Conservation (phyloP, 306 rosid species). For the Trichosanthes truncata region DNA sequence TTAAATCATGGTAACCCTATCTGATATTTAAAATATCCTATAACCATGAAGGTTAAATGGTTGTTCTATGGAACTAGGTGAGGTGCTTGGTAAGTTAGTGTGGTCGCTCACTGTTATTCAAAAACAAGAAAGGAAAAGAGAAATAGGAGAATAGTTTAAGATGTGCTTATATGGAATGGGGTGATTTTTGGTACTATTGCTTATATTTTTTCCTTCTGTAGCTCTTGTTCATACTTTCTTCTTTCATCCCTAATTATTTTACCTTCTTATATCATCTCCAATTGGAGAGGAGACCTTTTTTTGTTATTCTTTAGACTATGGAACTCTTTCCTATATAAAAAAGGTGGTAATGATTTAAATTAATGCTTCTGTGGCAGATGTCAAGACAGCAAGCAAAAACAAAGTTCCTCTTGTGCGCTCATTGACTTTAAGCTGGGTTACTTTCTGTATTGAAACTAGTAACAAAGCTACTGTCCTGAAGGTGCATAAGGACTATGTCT, state of each 20-base stretch:
- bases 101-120: background rate
- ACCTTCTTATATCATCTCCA: background rate
- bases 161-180: background rate
- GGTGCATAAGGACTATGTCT: conserved; percentile 93
- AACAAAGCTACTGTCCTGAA: conserved; percentile 63
- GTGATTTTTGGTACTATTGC: background rate
- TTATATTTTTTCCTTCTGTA: too few species aligned
- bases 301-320: background rate
- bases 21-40: background rate
- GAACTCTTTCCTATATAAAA: background rate
- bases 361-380: conserved; percentile 46
- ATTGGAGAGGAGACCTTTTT: background rate
- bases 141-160: background rate
- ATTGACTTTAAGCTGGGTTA: conserved; percentile 71
- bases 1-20: background rate
- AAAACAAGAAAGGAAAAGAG: background rate
- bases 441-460: conserved; percentile 88
- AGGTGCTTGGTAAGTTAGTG: background rate
- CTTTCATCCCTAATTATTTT: background rate
- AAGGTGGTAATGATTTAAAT: conserved; percentile 10
- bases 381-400: conserved; percentile 73
- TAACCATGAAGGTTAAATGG: background rate
- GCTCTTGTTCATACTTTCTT: background rate
- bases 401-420: conserved; percentile 99
- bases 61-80: background rate